These are phyloP conservation scores for Yamadazyma trypodendri DNA, from an alignment of 1,139 yeast genomes.

Conservation along the genomic window DNA sequence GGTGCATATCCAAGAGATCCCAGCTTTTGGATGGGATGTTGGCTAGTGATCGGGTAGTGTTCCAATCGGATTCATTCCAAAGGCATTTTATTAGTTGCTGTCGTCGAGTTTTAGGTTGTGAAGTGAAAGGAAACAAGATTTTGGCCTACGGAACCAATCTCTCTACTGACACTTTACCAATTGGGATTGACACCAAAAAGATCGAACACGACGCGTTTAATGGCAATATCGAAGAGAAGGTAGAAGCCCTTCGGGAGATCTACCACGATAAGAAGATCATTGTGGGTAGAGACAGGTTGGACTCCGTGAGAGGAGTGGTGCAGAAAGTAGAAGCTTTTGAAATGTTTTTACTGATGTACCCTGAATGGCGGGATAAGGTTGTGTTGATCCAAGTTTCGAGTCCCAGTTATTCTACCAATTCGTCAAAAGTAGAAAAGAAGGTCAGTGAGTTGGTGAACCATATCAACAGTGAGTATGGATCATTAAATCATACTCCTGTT, in stretches of 20 bases:
- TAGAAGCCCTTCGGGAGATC: constrained; percentile 55
- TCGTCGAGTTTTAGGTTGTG: constrained; percentile 75
- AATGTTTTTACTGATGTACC: constrained; percentile 81
- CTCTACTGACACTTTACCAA: constrained; percentile 72
- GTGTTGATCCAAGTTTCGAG: constrained; percentile 90
- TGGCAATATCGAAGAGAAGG: constrained; percentile 33
- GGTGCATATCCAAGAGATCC: constrained; percentile 80
- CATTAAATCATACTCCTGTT: constrained; percentile 76
- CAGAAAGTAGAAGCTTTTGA: constrained; percentile 82
- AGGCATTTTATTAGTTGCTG: constrained; percentile 91
- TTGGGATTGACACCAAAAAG: constrained; percentile 75
- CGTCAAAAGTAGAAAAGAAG: constrained; percentile 66
- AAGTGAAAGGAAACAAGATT: constrained; percentile 56
- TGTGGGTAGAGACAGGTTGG: constrained; percentile 81
- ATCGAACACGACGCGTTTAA: constrained; percentile 60
- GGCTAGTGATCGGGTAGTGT: constrained; percentile 83
- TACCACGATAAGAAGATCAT: constrained; percentile 75
- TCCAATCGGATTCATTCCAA: constrained; percentile 83
- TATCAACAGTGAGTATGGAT: constrained; percentile 83
- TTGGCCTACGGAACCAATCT: constrained; percentile 76
- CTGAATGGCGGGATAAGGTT: constrained; percentile 87
- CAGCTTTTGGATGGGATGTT: constrained; percentile 85
- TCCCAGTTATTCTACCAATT: constrained; percentile 58
- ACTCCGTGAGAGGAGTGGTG: constrained; percentile 77
- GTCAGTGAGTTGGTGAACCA: constrained; percentile 75